A percentile compares a stretch with the other conserved stretches of the same genome.
Evolutionary conservation across 306 rosid species (phyloP).

Genomic region (Lathyrus tuberosus): DNA sequence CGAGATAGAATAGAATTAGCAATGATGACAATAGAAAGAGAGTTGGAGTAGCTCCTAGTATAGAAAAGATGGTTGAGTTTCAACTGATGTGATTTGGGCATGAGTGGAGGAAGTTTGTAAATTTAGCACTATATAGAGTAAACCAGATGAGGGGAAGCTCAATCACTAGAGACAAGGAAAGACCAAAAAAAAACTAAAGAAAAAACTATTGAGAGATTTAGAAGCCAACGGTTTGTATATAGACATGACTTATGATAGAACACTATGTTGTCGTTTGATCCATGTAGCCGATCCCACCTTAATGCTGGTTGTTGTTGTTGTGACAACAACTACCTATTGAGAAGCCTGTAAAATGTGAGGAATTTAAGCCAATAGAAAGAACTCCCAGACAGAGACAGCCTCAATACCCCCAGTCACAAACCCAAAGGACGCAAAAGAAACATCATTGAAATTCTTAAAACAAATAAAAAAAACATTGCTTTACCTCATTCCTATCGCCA

Average conservation of each 20-base stretch:
- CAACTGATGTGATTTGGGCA: neutral
- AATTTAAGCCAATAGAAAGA: conserved; percentile 10
- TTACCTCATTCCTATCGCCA: conserved; percentile 87
- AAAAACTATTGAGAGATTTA: neutral
- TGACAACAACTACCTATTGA: neutral
- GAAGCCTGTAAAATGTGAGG: neutral
- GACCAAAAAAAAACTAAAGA: neutral
- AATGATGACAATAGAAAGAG: too few species aligned
- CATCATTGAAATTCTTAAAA: neutral
- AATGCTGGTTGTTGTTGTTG: neutral
- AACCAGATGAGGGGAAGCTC: neutral
- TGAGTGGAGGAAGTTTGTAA: neutral
- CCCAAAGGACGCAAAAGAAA: neutral
- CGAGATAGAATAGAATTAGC: too few species aligned
- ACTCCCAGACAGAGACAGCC: neutral
- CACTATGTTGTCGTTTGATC: neutral
- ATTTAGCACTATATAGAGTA: too few species aligned
- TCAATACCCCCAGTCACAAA: conserved; percentile 2
- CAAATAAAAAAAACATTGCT: neutral
- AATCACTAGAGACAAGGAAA: neutral
- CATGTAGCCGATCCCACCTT: neutral
- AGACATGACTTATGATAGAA: neutral
- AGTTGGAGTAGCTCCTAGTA: neutral
- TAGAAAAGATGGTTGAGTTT: neutral
- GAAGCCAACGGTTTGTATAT: neutral